These are phyloP conservation scores for Alternaria ventricosa DNA, from an alignment of 2,329 filamentous ascomycete species.

Conservation along the genomic window DNA sequence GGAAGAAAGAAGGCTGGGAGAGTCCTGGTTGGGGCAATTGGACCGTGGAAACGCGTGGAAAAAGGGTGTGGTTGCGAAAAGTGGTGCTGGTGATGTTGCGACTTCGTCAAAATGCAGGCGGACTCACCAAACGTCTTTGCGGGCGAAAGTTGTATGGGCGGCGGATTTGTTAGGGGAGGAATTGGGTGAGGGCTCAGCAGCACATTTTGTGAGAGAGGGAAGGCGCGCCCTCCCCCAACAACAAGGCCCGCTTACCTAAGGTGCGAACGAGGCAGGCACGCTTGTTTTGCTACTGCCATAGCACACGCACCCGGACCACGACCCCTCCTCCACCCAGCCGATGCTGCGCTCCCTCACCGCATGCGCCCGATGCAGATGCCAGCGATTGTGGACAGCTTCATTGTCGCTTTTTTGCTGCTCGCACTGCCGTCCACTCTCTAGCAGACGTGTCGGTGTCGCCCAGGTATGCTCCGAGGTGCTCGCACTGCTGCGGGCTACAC, in stretches of 20 bases:
- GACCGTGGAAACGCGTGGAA: constrained; percentile 42
- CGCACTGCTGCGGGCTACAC: constrained; percentile 8
- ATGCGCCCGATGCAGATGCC: constrained; percentile 13
- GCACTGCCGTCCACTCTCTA: neutral
- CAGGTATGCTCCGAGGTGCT: neutral
- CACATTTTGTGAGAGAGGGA: constrained; percentile 12
- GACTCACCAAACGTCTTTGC: constrained; percentile 43
- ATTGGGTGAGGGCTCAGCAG: constrained; percentile 14
- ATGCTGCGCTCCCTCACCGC: constrained; percentile 22
- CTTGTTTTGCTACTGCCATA: constrained; percentile 22
- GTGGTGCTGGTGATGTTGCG: constrained; percentile 26
- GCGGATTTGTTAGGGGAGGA: constrained; percentile 16
- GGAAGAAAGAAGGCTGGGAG: constrained; percentile 37
- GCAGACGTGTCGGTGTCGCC: neutral
- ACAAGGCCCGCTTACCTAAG: constrained; percentile 13
- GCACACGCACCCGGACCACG: constrained; percentile 18
- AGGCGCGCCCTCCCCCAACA: constrained; percentile 7
- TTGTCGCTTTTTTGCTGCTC: neutral
- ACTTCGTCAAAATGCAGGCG: constrained; percentile 28
- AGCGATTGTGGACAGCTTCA: neutral
- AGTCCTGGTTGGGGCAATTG: constrained; percentile 34
- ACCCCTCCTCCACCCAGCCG: constrained; percentile 18
- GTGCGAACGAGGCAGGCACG: constrained; percentile 13
- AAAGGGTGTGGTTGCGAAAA: constrained; percentile 37
- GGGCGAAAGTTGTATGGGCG: constrained; percentile 34